Percentiles rank a stretch among this genome's conserved stretches.
These are phyloP conservation scores for Casaregolazyma suthepensis DNA, from an alignment of 1,139 yeast genomes.

Conservation along the genomic window DNA sequence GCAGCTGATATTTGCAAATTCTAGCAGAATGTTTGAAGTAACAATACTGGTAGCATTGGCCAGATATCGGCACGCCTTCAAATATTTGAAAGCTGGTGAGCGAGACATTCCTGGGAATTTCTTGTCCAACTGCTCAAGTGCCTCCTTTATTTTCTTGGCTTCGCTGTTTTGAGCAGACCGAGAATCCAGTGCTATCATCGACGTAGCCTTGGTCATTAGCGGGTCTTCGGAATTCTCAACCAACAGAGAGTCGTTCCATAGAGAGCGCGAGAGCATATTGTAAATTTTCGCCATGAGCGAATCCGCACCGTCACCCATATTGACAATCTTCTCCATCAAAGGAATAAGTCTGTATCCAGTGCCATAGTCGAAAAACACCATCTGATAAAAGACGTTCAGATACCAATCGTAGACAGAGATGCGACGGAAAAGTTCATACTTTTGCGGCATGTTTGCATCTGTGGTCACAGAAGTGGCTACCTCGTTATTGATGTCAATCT, in stretches of 20 bases:
- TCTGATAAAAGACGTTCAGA: slow-evolving; percentile 24
- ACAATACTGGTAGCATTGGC: slow-evolving; percentile 26
- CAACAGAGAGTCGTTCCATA: slow-evolving; percentile 26
- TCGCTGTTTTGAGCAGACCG: slow-evolving; percentile 15
- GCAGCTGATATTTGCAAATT: slow-evolving; percentile 21
- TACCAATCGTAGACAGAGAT: slow-evolving; percentile 20
- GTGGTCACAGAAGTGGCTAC: neutral
- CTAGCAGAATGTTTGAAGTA: slow-evolving; percentile 27
- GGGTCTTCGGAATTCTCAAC: slow-evolving; percentile 15
- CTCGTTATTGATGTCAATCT: neutral
- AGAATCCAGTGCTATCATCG: neutral
- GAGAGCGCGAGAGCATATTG: slow-evolving; percentile 23
- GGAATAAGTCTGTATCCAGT: slow-evolving; percentile 28
- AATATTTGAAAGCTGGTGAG: slow-evolving; percentile 18
- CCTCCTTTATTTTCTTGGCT: slow-evolving; percentile 25
- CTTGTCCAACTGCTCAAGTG: slow-evolving; percentile 15
- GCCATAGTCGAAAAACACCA: slow-evolving; percentile 27
- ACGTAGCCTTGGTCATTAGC: slow-evolving; percentile 9
- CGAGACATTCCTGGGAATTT: slow-evolving; percentile 4
- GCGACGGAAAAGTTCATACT: slow-evolving; percentile 8
- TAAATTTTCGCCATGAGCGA: slow-evolving; percentile 20
- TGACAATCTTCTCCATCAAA: slow-evolving; percentile 23
- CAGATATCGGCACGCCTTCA: slow-evolving; percentile 28
- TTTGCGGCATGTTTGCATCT: neutral
- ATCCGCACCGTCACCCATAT: slow-evolving; percentile 4